Conservation (phyloP, 2,329 filamentous ascomycete species). For the Dactylellina haptotyla region DNA sequence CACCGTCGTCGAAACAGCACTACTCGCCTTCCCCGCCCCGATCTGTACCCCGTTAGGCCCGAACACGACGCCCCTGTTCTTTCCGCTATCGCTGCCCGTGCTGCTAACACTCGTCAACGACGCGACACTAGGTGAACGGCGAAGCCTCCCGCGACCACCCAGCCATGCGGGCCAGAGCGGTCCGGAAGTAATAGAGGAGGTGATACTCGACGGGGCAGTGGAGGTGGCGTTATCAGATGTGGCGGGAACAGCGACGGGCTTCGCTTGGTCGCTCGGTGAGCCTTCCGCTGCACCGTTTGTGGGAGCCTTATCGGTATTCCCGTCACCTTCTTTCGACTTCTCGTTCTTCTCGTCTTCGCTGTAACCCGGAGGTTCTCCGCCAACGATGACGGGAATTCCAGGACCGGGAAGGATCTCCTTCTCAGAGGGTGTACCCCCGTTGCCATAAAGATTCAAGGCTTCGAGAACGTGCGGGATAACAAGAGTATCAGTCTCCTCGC, state of each 20-base stretch:
- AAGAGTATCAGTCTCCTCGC: slow-evolving; percentile 79
- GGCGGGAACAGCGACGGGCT: neutral
- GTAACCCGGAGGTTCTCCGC: slow-evolving; percentile 40
- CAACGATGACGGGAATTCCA: neutral
- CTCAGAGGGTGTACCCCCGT: slow-evolving; percentile 8
- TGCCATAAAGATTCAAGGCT: slow-evolving; percentile 78
- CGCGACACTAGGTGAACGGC: slow-evolving; percentile 39
- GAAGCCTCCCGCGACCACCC: slow-evolving; percentile 27
- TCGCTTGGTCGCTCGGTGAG: slow-evolving; percentile 5
- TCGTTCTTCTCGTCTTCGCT: slow-evolving; percentile 49
- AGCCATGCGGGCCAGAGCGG: slow-evolving; percentile 47
- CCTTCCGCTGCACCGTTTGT: neutral
- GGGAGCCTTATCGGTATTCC: neutral
- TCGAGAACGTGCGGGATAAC: slow-evolving; percentile 94
- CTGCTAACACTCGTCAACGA: slow-evolving; percentile 45
- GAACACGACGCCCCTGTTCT: slow-evolving; percentile 43
- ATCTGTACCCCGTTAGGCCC: slow-evolving; percentile 39
- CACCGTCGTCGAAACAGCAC: slow-evolving; percentile 32
- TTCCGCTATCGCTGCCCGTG: slow-evolving; percentile 21
- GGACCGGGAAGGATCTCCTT: neutral
- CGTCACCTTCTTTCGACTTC: neutral
- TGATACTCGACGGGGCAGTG: slow-evolving; percentile 35
- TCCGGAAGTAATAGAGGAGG: slow-evolving; percentile 29
- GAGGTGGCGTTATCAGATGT: slow-evolving; percentile 16
- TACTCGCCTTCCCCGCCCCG: slow-evolving; percentile 31